phyloP scores from a whole-genome alignment of 371 early-diverging fungal genomes.

The Actinomortierella wolfii region DNA sequence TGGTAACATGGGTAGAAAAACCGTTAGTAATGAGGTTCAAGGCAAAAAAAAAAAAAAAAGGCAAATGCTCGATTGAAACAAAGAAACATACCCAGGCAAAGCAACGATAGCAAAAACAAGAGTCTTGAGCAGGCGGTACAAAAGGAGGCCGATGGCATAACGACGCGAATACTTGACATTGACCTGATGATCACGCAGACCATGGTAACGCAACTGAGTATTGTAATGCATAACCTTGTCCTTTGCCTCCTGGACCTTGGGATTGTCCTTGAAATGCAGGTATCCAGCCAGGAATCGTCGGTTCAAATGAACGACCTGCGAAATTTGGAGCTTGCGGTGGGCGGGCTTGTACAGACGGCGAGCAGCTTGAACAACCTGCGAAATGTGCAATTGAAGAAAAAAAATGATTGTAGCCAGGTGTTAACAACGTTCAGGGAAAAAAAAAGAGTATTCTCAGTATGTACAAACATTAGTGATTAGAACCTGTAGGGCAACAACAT shows the following conservation, averaged over 20 bases:
- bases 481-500: conserved; percentile 1
- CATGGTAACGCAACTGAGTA: conserved; percentile 84
- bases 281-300: conserved; percentile 93
- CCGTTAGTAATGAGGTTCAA: conserved; percentile 2
- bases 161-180: conserved; percentile 75
- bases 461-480: not conserved
- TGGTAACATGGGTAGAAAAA: not conserved
- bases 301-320: conserved; percentile 87
- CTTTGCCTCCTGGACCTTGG: conserved; percentile 75
- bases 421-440: not conserved
- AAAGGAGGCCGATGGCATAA: conserved; percentile 73
- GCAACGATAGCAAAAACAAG: conserved; percentile 74
- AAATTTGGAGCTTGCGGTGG: conserved; percentile 79
- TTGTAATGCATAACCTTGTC: conserved; percentile 87
- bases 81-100: conserved; percentile 78
- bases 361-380: conserved; percentile 88
- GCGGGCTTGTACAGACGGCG: conserved; percentile 92
- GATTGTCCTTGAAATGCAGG: conserved; percentile 77
- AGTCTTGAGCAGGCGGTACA: conserved; percentile 68
- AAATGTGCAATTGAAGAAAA: conserved; percentile 1
- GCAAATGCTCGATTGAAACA: conserved; percentile 1
- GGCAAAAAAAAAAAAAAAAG: not conserved
- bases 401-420: not conserved
- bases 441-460: not conserved
- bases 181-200: conserved; percentile 96